Evolutionary conservation across 257 asterid species (phyloP), one percentile per base, ranked within the genome.

Genomic region (Primulina tabacum): DNA sequence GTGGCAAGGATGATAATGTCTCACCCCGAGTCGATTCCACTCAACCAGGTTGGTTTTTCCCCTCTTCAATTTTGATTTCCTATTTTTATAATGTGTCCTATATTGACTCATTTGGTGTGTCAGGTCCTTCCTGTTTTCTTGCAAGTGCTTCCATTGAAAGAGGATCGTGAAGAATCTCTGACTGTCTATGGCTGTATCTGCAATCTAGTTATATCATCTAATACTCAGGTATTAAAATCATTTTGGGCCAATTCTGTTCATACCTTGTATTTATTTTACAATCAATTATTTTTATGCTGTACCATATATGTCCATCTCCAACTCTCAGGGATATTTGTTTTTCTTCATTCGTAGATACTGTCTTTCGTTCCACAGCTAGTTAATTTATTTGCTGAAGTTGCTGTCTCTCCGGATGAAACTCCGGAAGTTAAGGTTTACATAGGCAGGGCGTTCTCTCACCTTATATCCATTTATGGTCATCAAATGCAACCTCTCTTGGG

Each of bases 1-100:
- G 99, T 94, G 77, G 96, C 99, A 78, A 84, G 97, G 84, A 91
- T 94, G 97, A 94, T 94, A 62, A 80, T 86, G 87, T 87, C 87
- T 76, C 88, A 94, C 68, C 95, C 96, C 9, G 95, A 91, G 78
- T 78, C 97, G 37, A 81, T 94, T 71, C 96, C 97, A 8, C 77
- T 94, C 67, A 80, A 85, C 82, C 99, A 94, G 94, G 99, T 94
- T 70, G 71, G 12, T 62, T 37, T 67, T 71, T 70, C 20, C 37
- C 43, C 37, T 37, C 5, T 24, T 24, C 26, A 24, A 1, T 24
- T 24, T 24, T 24, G 26, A 24, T 0, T 24, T 24, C 26, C 26
- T 24, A 24, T 24, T 24, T 21, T 71, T 33, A 70, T 64, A 43
- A 20, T 35, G 62, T 35, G 62, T 55, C 50, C 26, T 24, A 24